Conservation (phyloP, 257 asterid species). For the Solanum habrochaites region DNA sequence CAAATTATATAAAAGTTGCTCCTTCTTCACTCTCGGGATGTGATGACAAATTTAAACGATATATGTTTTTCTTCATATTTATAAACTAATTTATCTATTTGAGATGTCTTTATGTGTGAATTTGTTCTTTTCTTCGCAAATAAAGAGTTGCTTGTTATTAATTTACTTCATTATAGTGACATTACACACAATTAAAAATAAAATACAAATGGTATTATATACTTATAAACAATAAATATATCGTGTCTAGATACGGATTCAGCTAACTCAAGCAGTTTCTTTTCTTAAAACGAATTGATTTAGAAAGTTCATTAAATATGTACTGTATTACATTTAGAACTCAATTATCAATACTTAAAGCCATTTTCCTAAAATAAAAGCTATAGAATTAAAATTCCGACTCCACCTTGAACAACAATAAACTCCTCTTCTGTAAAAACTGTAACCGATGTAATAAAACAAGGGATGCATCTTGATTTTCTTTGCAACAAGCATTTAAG, state of each 20-base stretch:
- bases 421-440: neutral
- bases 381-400: neutral
- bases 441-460: neutral
- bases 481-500: no score
- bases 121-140: neutral
- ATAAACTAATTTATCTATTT: no score
- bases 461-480: neutral
- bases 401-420: neutral
- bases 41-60: neutral
- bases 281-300: neutral
- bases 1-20: neutral
- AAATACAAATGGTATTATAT: no score
- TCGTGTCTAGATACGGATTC: neutral
- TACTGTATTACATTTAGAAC: neutral
- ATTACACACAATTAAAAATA: neutral
- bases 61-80: no score
- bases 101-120: neutral
- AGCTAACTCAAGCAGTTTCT: neutral
- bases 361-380: no score
- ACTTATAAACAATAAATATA: no score
- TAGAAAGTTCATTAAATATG: neutral
- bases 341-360: neutral
- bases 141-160: neutral
- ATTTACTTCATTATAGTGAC: neutral
- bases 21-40: neutral